Evolutionary conservation across 805 yeast genomes (phyloP), one percentile per base, ranked within the genome.

Genomic region (Brettanomyces sp.): DNA sequence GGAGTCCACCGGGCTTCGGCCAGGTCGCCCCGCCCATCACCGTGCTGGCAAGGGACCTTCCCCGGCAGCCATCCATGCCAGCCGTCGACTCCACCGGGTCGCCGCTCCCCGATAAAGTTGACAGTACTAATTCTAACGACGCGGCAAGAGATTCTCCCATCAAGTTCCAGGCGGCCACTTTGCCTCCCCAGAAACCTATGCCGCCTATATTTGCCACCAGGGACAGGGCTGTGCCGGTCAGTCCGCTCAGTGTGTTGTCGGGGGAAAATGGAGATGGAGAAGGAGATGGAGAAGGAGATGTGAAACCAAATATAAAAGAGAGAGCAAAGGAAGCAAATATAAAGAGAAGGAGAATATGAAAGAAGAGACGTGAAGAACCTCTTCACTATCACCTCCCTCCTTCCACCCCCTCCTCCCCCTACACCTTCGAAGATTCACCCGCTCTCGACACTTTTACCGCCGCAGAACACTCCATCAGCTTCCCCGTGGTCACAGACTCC

Each of bases 1-100:
- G 12, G 23, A 12, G 23, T 8, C 23, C 23, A 9, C 32, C 32
- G 32, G 32, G 32, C 32, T 3, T 6, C 11, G 32, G 32, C 32
- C 32, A 28, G 18, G 34, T 25, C n/a, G 25, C 32, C 33, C 22
- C 49, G 14, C 36, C 49, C 28, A 18, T 39, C 39, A 5, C 43
- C 37, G 37, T 39, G 45, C 14, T 43, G 9, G 48, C 57, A 12
- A 49, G 50, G 24, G 44, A 51, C 25, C 45, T 82, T 4, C 88
- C 89, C 0, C 78, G 82, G 0, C 75, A 68, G 44, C 59, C 69
- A 14, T 78, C 82, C 1, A 64, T 76, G 48, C 90, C 90, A 3
- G 60, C 23, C 2, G 45, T 52, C 28, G 37, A 42, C 13, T 45
- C 47, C 3, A 43, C 43, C 22, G 65, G 80, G 14, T 14, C 22